Conservation (phyloP, 2,329 filamentous ascomycete genomes). For the Ceratocystis albifundus region DNA sequence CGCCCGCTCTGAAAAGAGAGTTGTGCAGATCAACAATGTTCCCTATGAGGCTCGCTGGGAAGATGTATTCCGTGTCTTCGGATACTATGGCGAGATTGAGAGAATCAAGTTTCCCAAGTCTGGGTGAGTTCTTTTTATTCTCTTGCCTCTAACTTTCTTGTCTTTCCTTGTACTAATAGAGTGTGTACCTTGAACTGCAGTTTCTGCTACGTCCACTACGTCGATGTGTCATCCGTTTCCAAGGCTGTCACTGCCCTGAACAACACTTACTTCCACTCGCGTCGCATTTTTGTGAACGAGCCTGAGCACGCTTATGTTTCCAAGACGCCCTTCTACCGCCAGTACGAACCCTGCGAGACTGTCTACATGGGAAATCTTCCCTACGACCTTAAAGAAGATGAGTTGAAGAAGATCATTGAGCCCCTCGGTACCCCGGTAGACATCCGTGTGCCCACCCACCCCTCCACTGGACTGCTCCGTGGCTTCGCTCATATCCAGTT, state of each 20-base stretch:
- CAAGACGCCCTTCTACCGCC: conserved; percentile 1
- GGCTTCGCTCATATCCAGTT: conserved; percentile 84
- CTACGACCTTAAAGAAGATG: conserved; percentile 72
- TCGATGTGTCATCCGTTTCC: conserved; percentile 11
- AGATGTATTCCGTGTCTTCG: conserved; percentile 21
- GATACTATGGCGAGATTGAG: conserved; percentile 23
- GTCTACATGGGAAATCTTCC: conserved; percentile 79
- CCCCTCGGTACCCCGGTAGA: conserved; percentile 58
- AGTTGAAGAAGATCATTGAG: conserved; percentile 67
- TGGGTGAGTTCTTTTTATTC: conserved; percentile 18
- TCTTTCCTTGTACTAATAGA: background rate
- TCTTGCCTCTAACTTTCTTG: background rate
- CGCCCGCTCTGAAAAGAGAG: conserved; percentile 18
- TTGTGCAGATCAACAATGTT: conserved; percentile 15
- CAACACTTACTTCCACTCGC: conserved; percentile 22
- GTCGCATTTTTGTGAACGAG: conserved; percentile 19
- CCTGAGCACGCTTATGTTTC: conserved; percentile 13
- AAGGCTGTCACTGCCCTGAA: conserved; percentile 19
- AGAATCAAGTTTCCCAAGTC: conserved; percentile 19
- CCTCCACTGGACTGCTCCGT: conserved; percentile 64
- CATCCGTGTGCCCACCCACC: conserved; percentile 72
- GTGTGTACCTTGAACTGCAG: background rate
- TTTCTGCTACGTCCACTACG: conserved; percentile 19
- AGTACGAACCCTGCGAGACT: conserved; percentile 31
- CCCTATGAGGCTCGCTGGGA: conserved; percentile 22